phyloP scores from a whole-genome alignment of 2,329 filamentous ascomycete species.

The Monilinia laxa region DNA sequence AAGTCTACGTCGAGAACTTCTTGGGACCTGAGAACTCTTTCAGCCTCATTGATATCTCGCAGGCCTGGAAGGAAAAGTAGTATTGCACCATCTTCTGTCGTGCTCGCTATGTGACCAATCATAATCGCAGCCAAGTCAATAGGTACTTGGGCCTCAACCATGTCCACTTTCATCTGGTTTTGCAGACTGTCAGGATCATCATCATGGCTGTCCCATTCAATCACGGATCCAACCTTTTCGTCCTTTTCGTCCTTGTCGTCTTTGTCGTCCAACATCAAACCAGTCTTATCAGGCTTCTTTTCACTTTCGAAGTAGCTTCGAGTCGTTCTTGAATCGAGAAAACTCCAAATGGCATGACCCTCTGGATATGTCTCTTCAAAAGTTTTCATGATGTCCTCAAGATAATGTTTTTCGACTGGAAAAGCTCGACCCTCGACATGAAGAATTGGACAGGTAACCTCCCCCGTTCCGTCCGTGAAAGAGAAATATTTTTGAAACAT shows the following conservation, averaged over 20 bases:
- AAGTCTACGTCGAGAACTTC: conserved; percentile 61
- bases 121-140: conserved; percentile 76
- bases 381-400: conserved; percentile 80
- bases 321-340: neutral
- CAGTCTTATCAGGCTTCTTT: neutral
- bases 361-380: neutral
- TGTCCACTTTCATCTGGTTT: conserved; percentile 39
- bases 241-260: neutral
- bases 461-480: conserved; percentile 60
- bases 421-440: conserved; percentile 85
- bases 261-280: neutral
- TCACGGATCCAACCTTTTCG: neutral
- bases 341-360: neutral
- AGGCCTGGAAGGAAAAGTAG: conserved; percentile 90
- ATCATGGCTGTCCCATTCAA: conserved; percentile 7
- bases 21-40: conserved; percentile 68
- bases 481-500: conserved; percentile 82
- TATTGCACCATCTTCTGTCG: conserved; percentile 78
- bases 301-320: neutral
- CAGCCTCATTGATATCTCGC: conserved; percentile 78
- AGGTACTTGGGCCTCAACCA: conserved; percentile 61
- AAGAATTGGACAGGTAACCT: conserved; percentile 65
- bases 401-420: conserved; percentile 80
- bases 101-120: conserved; percentile 77
- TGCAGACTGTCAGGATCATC: conserved; percentile 13